Percentiles rank a stretch among this genome's conserved stretches.
phyloP scores from a whole-genome alignment of 805 yeast species.

The Ogataea chonburiensis region DNA sequence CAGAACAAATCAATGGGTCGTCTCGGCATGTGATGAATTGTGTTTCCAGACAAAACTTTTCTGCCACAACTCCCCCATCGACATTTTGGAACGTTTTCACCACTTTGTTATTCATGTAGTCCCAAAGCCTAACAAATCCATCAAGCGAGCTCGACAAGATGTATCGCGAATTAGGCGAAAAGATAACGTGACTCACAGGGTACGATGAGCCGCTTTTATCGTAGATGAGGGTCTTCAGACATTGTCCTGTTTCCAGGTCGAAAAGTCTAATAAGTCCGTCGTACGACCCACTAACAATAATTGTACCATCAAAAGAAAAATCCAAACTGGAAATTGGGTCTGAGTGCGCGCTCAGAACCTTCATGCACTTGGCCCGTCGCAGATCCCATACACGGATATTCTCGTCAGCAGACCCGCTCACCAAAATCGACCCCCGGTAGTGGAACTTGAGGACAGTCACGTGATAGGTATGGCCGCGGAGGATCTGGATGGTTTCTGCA shows the following conservation, averaged over 20 bases:
- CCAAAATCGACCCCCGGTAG: conserved; percentile 70
- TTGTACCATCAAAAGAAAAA: conserved; percentile 73
- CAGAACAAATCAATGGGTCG: conserved; percentile 51
- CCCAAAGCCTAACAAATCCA: conserved; percentile 81
- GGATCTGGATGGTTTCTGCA: conserved; percentile 48
- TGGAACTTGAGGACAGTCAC: conserved; percentile 72
- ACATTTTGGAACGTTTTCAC: conserved; percentile 56
- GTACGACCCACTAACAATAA: conserved; percentile 81
- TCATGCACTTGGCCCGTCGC: conserved; percentile 61
- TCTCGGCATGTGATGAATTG: conserved; percentile 43
- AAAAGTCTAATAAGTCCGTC: conserved; percentile 90
- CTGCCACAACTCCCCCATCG: conserved; percentile 38
- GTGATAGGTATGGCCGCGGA: conserved; percentile 83
- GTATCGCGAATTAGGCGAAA: conserved; percentile 79
- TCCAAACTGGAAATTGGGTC: conserved; percentile 83
- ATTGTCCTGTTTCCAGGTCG: conserved; percentile 86
- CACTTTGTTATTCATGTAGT: conserved; percentile 75
- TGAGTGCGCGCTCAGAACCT: conserved; percentile 87
- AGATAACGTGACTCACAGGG: conserved; percentile 72
- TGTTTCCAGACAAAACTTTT: conserved; percentile 52
- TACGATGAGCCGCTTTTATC: conserved; percentile 70
- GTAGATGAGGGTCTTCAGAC: conserved; percentile 83
- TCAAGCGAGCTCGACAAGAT: conserved; percentile 78
- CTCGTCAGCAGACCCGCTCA: conserved; percentile 87
- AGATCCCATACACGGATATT: conserved; percentile 91